phyloP scores from a whole-genome alignment of 176 grass and related monocot species.

The Musa itinerans region DNA sequence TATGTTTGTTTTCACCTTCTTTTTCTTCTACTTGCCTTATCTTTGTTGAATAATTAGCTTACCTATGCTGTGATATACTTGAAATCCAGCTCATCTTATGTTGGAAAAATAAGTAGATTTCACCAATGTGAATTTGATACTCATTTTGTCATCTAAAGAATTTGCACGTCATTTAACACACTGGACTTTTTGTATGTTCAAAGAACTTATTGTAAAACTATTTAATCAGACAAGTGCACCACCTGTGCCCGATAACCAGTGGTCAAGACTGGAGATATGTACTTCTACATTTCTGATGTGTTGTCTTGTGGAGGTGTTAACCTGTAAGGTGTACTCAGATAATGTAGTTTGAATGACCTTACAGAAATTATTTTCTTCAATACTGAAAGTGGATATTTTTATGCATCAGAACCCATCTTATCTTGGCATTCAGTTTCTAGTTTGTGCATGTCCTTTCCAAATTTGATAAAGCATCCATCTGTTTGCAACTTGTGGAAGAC shows the following conservation, averaged over 20 bases:
- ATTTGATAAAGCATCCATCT: background rate
- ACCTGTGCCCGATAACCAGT: too few relatives aligned
- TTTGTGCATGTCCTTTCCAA: background rate
- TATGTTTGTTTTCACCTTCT: background rate
- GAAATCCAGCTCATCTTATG: background rate
- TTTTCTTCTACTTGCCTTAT: background rate
- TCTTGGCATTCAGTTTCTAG: background rate
- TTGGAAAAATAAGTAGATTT: background rate
- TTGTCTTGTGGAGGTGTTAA: too few relatives aligned
- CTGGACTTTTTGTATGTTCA: background rate
- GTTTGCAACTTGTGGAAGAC: background rate
- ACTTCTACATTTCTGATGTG: too few relatives aligned
- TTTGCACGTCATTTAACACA: background rate
- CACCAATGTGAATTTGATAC: background rate
- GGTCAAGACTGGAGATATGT: too few relatives aligned
- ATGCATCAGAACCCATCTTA: background rate
- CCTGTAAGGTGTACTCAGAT: too few relatives aligned
- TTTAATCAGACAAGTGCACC: too few relatives aligned
- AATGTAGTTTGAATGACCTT: too few relatives aligned
- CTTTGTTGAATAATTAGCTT: background rate
- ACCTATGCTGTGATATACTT: background rate
- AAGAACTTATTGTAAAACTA: background rate
- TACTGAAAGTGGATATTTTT: too few relatives aligned
- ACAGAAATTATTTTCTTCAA: too few relatives aligned
- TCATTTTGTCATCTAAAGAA: background rate